Evolutionary conservation across 768 basidiomycete genomes (phyloP).

Genomic region (Suillus bovinus): DNA sequence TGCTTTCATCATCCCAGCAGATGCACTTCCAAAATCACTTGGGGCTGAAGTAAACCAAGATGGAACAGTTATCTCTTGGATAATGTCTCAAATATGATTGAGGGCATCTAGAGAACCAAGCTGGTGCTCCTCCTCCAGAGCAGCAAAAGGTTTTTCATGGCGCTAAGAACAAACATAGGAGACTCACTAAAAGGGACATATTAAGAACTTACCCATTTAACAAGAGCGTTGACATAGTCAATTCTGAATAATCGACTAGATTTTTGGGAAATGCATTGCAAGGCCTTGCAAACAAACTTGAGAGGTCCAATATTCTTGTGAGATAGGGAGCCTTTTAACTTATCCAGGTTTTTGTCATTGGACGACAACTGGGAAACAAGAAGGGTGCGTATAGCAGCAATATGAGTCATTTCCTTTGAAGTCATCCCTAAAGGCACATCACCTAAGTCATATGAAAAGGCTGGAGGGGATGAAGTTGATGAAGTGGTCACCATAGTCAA

Average conservation of each 20-base stretch:
- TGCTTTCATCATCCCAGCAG: conserved; percentile 35
- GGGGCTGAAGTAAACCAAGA: conserved; percentile 16
- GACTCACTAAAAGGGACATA: background rate
- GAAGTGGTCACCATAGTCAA: too few species aligned
- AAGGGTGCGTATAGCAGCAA: background rate
- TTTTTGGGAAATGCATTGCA: background rate
- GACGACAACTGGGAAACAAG: background rate
- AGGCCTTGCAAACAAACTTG: too few species aligned
- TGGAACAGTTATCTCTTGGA: conserved; percentile 7
- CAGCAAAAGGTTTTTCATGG: background rate
- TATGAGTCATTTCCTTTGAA: background rate
- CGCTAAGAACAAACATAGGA: background rate
- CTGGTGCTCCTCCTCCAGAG: background rate
- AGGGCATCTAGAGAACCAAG: background rate
- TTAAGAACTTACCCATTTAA: background rate
- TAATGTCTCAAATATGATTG: background rate
- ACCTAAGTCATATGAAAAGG: too few species aligned
- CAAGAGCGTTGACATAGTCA: background rate
- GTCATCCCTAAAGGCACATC: background rate
- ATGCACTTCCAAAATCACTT: too few species aligned
- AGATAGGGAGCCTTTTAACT: background rate
- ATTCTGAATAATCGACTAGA: background rate
- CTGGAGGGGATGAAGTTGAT: too few species aligned
- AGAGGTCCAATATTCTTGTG: background rate
- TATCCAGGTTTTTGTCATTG: background rate